Conservation (phyloP, 495 filamentous ascomycete species). For the Podospora pseudopauciseta region DNA sequence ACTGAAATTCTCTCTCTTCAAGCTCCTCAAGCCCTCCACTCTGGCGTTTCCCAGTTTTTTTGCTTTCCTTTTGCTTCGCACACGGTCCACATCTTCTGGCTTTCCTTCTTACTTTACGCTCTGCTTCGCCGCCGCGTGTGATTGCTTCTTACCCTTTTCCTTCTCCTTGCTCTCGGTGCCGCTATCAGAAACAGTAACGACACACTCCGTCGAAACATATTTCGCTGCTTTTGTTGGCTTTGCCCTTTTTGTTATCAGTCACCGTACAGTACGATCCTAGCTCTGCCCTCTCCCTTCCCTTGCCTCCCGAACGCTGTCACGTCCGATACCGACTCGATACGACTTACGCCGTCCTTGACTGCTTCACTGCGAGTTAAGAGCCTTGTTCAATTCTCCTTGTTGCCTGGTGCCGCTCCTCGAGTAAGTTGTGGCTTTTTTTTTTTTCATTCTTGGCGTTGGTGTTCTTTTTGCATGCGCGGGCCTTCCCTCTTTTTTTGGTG, state of each 20-base stretch:
- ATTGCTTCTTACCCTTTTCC: conserved; percentile 17
- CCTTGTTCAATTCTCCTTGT: conserved; percentile 14
- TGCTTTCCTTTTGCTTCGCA: conserved; percentile 19
- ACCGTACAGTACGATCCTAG: conserved; percentile 6
- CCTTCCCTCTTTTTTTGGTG: not conserved
- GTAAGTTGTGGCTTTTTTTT: conserved; percentile 14
- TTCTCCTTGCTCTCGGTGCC: not conserved
- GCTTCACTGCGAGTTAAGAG: conserved; percentile 12
- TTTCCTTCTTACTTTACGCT: conserved; percentile 23
- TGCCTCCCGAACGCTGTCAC: not conserved
- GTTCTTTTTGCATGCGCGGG: not conserved
- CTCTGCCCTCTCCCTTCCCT: not conserved
- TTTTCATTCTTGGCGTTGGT: not conserved
- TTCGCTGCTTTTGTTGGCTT: conserved; percentile 23
- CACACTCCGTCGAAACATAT: conserved; percentile 25
- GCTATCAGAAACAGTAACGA: conserved; percentile 16
- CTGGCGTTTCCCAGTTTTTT: conserved; percentile 31
- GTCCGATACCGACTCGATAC: not conserved
- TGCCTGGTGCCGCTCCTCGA: conserved; percentile 14
- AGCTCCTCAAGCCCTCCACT: conserved; percentile 10
- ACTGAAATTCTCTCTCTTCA: conserved; percentile 28
- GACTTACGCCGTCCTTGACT: conserved; percentile 12
- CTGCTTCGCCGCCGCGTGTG: conserved; percentile 11
- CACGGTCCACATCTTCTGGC: conserved; percentile 27
- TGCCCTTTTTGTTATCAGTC: conserved; percentile 4